Conservation (phyloP, 1,139 yeast species). For the Debaryomyces subglobosus region DNA sequence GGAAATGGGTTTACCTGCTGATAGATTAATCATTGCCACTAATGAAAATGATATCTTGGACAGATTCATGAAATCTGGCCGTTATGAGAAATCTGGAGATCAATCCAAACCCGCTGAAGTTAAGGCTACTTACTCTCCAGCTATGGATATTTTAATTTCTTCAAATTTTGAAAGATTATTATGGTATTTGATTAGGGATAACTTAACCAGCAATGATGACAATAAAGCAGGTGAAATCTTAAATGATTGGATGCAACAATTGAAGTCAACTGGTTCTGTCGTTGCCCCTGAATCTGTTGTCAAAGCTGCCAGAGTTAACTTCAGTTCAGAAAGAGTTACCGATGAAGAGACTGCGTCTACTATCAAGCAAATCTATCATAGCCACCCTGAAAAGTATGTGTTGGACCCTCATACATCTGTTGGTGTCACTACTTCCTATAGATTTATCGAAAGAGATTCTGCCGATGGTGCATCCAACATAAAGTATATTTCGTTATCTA, state of each 20-base stretch:
- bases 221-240: constrained; percentile 75
- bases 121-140: constrained; percentile 91
- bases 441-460: constrained; percentile 54
- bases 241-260: constrained; percentile 74
- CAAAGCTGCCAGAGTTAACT: constrained; percentile 64
- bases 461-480: constrained; percentile 37
- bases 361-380: constrained; percentile 67
- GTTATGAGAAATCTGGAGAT: constrained; percentile 67
- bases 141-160: constrained; percentile 96
- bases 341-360: constrained; percentile 77
- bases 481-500: constrained; percentile 79
- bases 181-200: constrained; percentile 88
- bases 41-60: constrained; percentile 93
- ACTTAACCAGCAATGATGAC: constrained; percentile 56
- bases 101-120: constrained; percentile 57
- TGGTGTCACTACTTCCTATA: constrained; percentile 79
- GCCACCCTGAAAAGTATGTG: constrained; percentile 70
- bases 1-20: constrained; percentile 93
- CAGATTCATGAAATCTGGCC: constrained; percentile 85
- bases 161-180: constrained; percentile 94
- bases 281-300: constrained; percentile 68
- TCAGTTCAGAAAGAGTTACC: constrained; percentile 79
- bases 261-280: constrained; percentile 78
- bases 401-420: constrained; percentile 97
- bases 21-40: constrained; percentile 87